Base-by-base conservation (phyloP, 139 green algal genomes). In the Yamagishiella unicocca region DNA sequence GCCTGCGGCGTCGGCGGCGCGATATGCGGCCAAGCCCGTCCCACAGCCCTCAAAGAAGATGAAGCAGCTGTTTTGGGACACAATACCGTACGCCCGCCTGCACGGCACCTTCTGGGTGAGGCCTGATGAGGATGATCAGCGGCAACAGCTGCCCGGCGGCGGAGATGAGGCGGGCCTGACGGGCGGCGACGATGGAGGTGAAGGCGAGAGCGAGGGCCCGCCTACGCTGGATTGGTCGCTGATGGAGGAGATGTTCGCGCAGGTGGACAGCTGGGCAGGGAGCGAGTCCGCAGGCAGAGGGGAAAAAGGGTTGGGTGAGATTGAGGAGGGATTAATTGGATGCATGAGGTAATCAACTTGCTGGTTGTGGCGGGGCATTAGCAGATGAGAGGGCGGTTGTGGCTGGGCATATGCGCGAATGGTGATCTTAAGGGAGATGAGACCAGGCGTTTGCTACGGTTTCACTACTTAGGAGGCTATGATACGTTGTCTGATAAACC, bases 11-110 rank as follows among this genome's bases (percentile, higher is more conserved):
- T 2, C 70, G 31, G 40, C 58, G 17, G 79, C 82, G 27, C 54
- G 64, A 10, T 76, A 58, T 61, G 37, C 67, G 54, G n/a, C 88
- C 25, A 62, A 66, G 66, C 61, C 76, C 19, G 83, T 89, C 22
- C 88, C 88, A 1, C 42, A 74, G 42, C 88, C 88, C 0, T 68
- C 55, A 40, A 81, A 83, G 31, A 91, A 91, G 75, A 73, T 91
- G 50, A 91, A 91, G 76, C 76, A 70, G 31, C 45, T 91, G 10
- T 91, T 87, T 54, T 91, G 88, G 88, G 88, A 91, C 27, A 29
- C 33, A 9, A 73, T 91, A 27, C 88, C 88, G 35, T 62, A 62
- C 68, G 46, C 64, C 0, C 82, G 53, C 12, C 68, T 82, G 55
- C 79, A 84, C 40, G 45, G 61, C 55, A 90, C 87, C 7, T 90